Conservation (phyloP, 371 early-diverging fungal genomes). For the Mortierella sp. region DNA sequence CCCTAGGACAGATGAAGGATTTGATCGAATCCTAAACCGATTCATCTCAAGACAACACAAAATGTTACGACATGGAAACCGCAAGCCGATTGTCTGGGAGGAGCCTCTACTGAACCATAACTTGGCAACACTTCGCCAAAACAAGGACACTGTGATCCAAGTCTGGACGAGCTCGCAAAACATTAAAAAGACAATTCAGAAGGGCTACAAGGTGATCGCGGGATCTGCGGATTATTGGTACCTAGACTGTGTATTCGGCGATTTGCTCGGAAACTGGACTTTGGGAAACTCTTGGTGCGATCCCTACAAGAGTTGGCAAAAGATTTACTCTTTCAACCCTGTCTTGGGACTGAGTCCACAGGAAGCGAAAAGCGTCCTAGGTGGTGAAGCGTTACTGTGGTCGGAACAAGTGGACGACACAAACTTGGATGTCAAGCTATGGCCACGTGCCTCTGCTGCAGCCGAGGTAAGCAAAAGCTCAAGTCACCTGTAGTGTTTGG, state of each 20-base stretch:
- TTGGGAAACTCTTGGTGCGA: conserved; percentile 78
- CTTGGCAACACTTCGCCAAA: conserved; percentile 38
- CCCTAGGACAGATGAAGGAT: conserved; percentile 18
- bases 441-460: conserved; percentile 81
- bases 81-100: conserved; percentile 41
- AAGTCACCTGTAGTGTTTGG: background rate
- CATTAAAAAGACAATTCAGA: conserved; percentile 61
- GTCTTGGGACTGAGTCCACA: conserved; percentile 61
- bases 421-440: conserved; percentile 72
- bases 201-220: conserved; percentile 69
- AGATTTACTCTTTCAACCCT: conserved; percentile 79
- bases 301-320: conserved; percentile 86
- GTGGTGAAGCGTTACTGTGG: conserved; percentile 72
- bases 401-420: conserved; percentile 77
- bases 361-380: conserved; percentile 61
- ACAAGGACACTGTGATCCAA: conserved; percentile 66
- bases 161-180: conserved; percentile 65
- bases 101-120: conserved; percentile 61
- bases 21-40: conserved; percentile 32
- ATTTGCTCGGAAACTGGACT: conserved; percentile 48
- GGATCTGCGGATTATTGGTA: conserved; percentile 74
- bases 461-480: conserved; percentile 66
- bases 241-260: conserved; percentile 76
- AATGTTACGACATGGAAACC: conserved; percentile 19
- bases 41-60: conserved; percentile 34